These are phyloP conservation scores for Paracamarosporium sp. DNA, from an alignment of 2,329 filamentous ascomycete genomes.

Conservation along the genomic window DNA sequence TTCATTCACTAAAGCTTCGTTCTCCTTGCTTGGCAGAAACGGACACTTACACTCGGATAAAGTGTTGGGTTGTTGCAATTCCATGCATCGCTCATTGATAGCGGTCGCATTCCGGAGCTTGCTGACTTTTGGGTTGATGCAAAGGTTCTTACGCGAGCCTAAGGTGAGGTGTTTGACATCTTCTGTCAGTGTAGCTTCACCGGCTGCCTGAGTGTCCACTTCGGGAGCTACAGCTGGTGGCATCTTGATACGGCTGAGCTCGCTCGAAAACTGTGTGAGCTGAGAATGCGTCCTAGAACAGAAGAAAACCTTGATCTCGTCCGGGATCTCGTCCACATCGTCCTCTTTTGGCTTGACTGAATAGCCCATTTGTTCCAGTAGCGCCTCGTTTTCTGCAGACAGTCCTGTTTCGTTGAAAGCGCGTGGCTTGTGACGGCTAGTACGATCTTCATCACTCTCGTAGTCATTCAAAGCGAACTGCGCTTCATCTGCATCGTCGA, in stretches of 20 bases:
- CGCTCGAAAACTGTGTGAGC: conserved; percentile 83
- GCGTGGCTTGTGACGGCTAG: conserved; percentile 21
- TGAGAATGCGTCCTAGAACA: conserved; percentile 94
- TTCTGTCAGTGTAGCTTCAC: conserved; percentile 55
- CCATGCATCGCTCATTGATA: conserved; percentile 92
- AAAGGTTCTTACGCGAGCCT: conserved; percentile 85
- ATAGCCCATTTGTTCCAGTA: conserved; percentile 68
- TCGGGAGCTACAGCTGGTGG: conserved; percentile 68
- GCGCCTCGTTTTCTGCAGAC: conserved; percentile 75
- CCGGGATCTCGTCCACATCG: conserved; percentile 61
- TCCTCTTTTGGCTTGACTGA: conserved; percentile 38
- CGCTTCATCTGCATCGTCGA: conserved; percentile 58
- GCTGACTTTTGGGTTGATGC: conserved; percentile 85
- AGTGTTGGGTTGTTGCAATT: conserved; percentile 77
- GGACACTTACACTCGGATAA: conserved; percentile 72
- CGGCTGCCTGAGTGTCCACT: conserved; percentile 10
- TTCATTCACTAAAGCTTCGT: conserved; percentile 72
- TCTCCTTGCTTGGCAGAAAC: conserved; percentile 80
- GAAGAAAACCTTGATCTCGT: conserved; percentile 86
- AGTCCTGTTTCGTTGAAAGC: conserved; percentile 55
- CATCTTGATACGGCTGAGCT: conserved; percentile 78
- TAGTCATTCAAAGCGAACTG: conserved; percentile 81
- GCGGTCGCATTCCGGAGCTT: conserved; percentile 73
- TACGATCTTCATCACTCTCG: conserved; percentile 65
- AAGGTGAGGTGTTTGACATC: conserved; percentile 80